Conservation (phyloP, 2,329 filamentous ascomycete genomes). For the Pseudovirgaria hyperparasitica region DNA sequence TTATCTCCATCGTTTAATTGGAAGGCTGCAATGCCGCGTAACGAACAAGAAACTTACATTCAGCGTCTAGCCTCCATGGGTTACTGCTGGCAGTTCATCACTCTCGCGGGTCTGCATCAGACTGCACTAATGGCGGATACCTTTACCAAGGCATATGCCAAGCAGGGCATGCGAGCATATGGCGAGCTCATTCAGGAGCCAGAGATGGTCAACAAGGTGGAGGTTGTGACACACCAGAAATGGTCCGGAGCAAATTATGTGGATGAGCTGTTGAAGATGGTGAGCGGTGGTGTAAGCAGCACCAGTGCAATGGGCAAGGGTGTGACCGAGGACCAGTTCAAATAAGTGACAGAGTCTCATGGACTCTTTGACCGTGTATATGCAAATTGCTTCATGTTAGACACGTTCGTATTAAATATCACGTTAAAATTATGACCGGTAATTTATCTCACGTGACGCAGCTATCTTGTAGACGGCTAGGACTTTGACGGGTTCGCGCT, state of each 20-base stretch:
- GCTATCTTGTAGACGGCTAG: too few relatives aligned
- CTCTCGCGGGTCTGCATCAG: constrained; percentile 91
- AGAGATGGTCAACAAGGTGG: constrained; percentile 79
- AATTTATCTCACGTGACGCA: too few relatives aligned
- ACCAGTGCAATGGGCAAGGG: constrained; percentile 96
- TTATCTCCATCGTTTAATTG: constrained; percentile 99
- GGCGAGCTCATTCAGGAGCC: constrained; percentile 96
- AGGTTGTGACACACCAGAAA: constrained; percentile 98
- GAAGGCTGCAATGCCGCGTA: constrained; percentile 88
- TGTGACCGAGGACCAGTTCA: constrained; percentile 96
- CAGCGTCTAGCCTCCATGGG: constrained; percentile 71
- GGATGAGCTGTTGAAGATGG: constrained; percentile 93
- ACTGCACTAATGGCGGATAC: constrained; percentile 84
- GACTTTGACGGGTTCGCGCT: too few relatives aligned
- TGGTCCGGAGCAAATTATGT: constrained; percentile 94
- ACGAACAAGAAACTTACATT: constrained; percentile 97
- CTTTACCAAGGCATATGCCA: constrained; percentile 71
- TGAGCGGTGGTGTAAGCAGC: constrained; percentile 79
- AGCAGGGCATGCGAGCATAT: constrained; percentile 87
- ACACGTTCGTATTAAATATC: too few relatives aligned
- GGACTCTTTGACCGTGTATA: too few relatives aligned
- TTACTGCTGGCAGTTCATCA: constrained; percentile 99
- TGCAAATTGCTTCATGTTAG: too few relatives aligned
- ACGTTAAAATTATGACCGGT: too few relatives aligned
- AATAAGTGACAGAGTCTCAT: too few relatives aligned